phyloP scores from a whole-genome alignment of 306 rosid genomes.

The Medicago ruthenica region DNA sequence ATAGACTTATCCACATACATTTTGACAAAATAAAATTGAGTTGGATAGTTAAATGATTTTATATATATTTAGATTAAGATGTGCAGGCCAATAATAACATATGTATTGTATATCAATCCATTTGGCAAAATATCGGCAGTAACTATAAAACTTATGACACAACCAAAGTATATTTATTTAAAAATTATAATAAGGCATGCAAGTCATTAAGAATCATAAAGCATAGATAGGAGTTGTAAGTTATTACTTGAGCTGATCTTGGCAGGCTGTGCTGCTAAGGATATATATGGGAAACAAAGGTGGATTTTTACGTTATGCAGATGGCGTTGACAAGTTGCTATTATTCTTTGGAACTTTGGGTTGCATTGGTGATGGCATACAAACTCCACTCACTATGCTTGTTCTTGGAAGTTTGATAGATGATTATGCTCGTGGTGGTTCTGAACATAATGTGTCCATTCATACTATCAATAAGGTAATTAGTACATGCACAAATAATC shows the following conservation, averaged over 20 bases:
- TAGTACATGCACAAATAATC: not conserved
- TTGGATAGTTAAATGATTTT: not conserved
- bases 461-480: conserved; percentile 58
- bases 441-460: conserved; percentile 45
- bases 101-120: conserved; percentile 2
- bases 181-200: conserved; percentile 14
- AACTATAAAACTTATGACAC: not conserved
- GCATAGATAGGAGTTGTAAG: not conserved
- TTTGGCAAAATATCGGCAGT: not conserved
- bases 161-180: not conserved
- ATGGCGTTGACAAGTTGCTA: conserved; percentile 65
- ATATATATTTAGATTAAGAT: not conserved
- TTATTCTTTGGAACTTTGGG: conserved; percentile 73
- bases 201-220: not conserved
- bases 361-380: conserved; percentile 81
- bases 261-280: not conserved
- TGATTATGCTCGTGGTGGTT: conserved; percentile 55
- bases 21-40: conserved; percentile 1
- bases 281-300: conserved; percentile 62
- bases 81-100: conserved; percentile 44
- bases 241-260: not conserved
- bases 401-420: conserved; percentile 70
- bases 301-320: conserved; percentile 63
- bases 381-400: conserved; percentile 74
- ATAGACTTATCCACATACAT: not conserved